phyloP scores from a whole-genome alignment of 2,329 filamentous ascomycete species.

The Cytospora paraplurivora region DNA sequence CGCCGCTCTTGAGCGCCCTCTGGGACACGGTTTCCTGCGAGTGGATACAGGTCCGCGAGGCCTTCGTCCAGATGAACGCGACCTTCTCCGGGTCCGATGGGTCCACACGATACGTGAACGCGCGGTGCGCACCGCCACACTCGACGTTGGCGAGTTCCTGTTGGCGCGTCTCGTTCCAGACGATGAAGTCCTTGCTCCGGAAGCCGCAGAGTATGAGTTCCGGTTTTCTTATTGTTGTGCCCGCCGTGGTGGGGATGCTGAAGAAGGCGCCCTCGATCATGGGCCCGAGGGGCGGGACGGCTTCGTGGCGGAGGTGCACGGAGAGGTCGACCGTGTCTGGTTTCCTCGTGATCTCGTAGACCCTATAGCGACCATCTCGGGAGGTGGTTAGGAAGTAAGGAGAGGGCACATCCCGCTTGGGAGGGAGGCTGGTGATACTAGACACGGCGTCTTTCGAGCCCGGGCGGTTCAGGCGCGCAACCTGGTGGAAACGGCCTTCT shows the following conservation, averaged over 20 bases:
- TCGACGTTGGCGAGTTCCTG: slow-evolving; percentile 71
- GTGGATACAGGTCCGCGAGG: slow-evolving; percentile 47
- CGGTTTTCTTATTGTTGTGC: slow-evolving; percentile 39
- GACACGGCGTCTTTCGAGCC: slow-evolving; percentile 68
- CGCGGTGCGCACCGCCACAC: slow-evolving; percentile 83
- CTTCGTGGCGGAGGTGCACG: slow-evolving; percentile 64
- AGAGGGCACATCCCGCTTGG: slow-evolving; percentile 31
- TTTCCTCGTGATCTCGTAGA: slow-evolving; percentile 51
- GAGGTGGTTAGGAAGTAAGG: slow-evolving; percentile 69
- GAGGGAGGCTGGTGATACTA: slow-evolving; percentile 55
- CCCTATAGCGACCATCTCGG: slow-evolving; percentile 74
- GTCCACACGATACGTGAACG: slow-evolving; percentile 59
- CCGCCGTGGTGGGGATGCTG: slow-evolving; percentile 33
- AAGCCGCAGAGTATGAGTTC: slow-evolving; percentile 80
- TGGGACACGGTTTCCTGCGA: slow-evolving; percentile 42
- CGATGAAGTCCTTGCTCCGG: slow-evolving; percentile 73
- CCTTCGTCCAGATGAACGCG: slow-evolving; percentile 67
- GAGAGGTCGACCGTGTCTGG: slow-evolving; percentile 30
- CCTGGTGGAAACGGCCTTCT: slow-evolving; percentile 35
- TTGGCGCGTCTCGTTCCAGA: slow-evolving; percentile 75
- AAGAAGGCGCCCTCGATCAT: slow-evolving; percentile 76
- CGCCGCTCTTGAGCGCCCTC: slow-evolving; percentile 64
- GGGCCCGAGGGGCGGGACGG: slow-evolving; percentile 70
- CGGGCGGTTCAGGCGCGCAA: slow-evolving; percentile 41
- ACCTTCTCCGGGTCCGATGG: slow-evolving; percentile 40